Percentiles rank a stretch among this genome's conserved stretches.
These are phyloP conservation scores for Botrytis fabae DNA, from an alignment of 2,329 filamentous ascomycete species.

Conservation along the genomic window DNA sequence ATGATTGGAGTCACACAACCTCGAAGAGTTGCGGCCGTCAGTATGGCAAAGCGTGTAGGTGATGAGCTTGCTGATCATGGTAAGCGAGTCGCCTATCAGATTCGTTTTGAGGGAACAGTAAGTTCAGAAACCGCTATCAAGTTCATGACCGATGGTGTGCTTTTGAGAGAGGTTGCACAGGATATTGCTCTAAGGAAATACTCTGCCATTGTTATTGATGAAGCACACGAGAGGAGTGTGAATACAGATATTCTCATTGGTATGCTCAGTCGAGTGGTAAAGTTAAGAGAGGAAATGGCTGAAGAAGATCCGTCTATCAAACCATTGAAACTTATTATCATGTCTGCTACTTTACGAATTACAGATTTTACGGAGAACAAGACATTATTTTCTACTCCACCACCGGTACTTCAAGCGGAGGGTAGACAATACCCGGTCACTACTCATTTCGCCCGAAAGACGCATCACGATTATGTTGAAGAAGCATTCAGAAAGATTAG, in stretches of 20 bases:
- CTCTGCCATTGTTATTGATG: conserved; percentile 91
- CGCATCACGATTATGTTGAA: conserved; percentile 83
- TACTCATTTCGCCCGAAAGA: conserved; percentile 81
- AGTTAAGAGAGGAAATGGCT: conserved; percentile 73
- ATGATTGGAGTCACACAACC: conserved; percentile 96
- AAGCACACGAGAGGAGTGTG: conserved; percentile 94
- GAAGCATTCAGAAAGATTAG: conserved; percentile 87
- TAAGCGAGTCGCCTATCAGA: conserved; percentile 85
- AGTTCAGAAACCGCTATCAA: conserved; percentile 84
- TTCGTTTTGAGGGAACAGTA: conserved; percentile 87
- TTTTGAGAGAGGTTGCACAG: conserved; percentile 85
- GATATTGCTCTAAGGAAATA: conserved; percentile 89
- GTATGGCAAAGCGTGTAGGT: conserved; percentile 89
- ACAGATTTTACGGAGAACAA: conserved; percentile 87
- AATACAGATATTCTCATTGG: conserved; percentile 99
- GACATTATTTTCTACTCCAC: conserved; percentile 73
- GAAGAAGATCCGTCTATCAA: conserved; percentile 68
- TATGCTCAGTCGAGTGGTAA: conserved; percentile 91
- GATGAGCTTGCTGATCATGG: conserved; percentile 79
- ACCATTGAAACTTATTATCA: conserved; percentile 91
- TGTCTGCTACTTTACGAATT: conserved; percentile 93
- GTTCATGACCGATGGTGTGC: conserved; percentile 98
- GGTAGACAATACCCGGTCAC: conserved; percentile 91
- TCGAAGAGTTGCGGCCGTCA: conserved; percentile 89
- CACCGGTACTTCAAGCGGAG: conserved; percentile 85